Percentiles rank a stretch among this genome's conserved stretches.
Conservation (phyloP, 2,329 filamentous ascomycete species). For the Celoporthe dispersa region DNA sequence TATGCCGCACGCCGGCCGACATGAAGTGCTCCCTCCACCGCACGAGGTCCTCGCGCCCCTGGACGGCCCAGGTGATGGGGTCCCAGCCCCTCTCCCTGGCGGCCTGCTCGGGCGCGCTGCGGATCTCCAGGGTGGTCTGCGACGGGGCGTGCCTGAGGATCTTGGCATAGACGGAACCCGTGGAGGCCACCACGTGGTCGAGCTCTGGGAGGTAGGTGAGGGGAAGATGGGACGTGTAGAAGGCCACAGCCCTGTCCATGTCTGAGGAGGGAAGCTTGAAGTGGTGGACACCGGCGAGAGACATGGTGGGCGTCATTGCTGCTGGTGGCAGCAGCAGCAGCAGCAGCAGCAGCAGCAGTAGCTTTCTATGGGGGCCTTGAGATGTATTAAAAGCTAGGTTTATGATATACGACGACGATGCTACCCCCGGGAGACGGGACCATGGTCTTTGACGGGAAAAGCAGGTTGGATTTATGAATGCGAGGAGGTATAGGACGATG, state of each 20-base stretch:
- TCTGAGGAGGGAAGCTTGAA: slow-evolving; percentile 8
- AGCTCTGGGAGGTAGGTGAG: slow-evolving; percentile 1
- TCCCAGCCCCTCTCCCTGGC: slow-evolving; percentile 1
- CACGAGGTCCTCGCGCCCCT: background rate
- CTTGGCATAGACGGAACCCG: background rate
- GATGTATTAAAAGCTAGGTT: background rate
- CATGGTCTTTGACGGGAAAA: no score
- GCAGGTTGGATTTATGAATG: background rate
- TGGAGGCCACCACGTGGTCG: background rate
- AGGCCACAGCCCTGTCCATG: background rate
- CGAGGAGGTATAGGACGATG: background rate
- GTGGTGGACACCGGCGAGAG: slow-evolving; percentile 9
- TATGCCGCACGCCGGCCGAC: background rate
- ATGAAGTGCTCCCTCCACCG: background rate
- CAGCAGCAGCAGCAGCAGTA: background rate
- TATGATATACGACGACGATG: no score
- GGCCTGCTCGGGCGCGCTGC: background rate
- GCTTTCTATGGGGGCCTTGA: background rate
- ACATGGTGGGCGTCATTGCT: background rate
- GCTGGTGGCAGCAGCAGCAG: background rate
- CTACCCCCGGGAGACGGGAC: no score
- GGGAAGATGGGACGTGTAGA: slow-evolving; percentile 6
- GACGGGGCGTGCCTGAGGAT: background rate
- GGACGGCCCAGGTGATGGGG: slow-evolving; percentile 13
- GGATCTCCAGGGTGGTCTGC: slow-evolving; percentile 5